These are phyloP conservation scores for Leptodontidium sp. DNA, from an alignment of 2,329 filamentous ascomycete genomes.

Conservation along the genomic window DNA sequence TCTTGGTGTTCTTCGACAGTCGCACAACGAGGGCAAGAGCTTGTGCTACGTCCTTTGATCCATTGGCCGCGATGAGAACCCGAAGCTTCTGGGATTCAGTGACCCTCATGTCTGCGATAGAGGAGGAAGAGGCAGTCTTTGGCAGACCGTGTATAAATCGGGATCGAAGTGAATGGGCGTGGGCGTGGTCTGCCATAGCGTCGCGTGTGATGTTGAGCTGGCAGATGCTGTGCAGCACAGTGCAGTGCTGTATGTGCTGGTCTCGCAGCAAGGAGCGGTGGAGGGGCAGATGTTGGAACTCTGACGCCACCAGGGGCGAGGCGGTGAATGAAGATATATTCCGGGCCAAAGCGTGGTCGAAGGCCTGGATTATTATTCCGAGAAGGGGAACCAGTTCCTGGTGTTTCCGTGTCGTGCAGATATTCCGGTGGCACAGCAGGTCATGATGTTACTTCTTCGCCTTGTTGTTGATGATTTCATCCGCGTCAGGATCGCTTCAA, in stretches of 20 bases:
- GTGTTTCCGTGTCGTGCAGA: neutral
- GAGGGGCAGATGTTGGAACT: neutral
- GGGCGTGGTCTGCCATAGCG: conserved; percentile 36
- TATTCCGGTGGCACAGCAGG: neutral
- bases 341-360: neutral
- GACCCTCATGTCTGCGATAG: conserved; percentile 43
- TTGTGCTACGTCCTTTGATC: conserved; percentile 69
- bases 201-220: conserved; percentile 1
- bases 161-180: conserved; percentile 26
- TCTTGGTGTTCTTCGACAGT: conserved; percentile 69
- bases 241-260: conserved; percentile 5
- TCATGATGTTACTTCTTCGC: neutral
- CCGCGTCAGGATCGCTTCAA: neutral
- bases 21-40: conserved; percentile 72
- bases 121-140: conserved; percentile 40
- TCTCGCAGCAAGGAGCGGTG: conserved; percentile 20
- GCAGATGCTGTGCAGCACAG: conserved; percentile 1
- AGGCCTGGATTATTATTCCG: neutral
- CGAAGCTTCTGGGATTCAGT: conserved; percentile 65
- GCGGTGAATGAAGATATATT: conserved; percentile 7
- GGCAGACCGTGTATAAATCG: conserved; percentile 33
- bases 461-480: neutral
- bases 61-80: conserved; percentile 72
- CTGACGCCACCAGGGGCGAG: neutral
- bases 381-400: neutral